A percentile compares a stretch with the other conserved stretches of the same genome.
Conservation (phyloP, 106 monocot genomes). For the Apostasia shenzhenica region DNA sequence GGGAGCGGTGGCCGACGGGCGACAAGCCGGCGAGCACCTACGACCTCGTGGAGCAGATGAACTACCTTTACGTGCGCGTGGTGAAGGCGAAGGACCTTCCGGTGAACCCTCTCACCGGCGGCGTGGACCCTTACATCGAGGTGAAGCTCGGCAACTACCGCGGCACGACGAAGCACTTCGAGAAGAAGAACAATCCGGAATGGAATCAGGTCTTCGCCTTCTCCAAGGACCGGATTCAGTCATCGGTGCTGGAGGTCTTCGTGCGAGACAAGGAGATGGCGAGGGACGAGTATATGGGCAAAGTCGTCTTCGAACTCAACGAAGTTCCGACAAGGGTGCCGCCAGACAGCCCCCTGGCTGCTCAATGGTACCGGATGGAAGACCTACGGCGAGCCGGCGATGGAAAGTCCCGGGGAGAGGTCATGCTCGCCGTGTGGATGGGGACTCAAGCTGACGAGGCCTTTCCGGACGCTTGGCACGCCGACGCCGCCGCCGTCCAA, state of each 20-base stretch:
- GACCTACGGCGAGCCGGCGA: conserved; percentile 35
- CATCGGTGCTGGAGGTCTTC: conserved; percentile 62
- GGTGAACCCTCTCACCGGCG: conserved; percentile 42
- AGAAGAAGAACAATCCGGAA: conserved; percentile 69
- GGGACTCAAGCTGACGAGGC: conserved; percentile 78
- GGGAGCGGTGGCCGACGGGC: conserved; percentile 50
- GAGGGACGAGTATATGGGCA: conserved; percentile 78
- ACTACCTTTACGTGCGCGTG: conserved; percentile 72
- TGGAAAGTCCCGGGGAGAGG: conserved; percentile 58
- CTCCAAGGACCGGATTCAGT: conserved; percentile 79
- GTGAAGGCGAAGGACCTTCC: conserved; percentile 84
- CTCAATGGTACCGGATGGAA: conserved; percentile 91
- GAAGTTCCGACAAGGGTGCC: conserved; percentile 86
- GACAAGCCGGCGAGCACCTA: conserved; percentile 72
- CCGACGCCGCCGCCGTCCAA: conserved; percentile 50
- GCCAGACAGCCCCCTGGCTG: conserved; percentile 80
- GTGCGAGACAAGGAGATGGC: conserved; percentile 75
- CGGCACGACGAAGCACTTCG: conserved; percentile 64
- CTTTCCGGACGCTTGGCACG: conserved; percentile 77
- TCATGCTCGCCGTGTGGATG: conserved; percentile 78
- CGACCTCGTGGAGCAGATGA: conserved; percentile 87
- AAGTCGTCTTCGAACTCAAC: conserved; percentile 70
- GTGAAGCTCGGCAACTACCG: conserved; percentile 89
- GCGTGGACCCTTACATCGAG: conserved; percentile 79
- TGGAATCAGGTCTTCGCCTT: conserved; percentile 94